Percentiles rank a stretch among this genome's conserved stretches.
Conservation (phyloP, 345 rosid genomes). For the Cardamine chenopodiifolia region DNA sequence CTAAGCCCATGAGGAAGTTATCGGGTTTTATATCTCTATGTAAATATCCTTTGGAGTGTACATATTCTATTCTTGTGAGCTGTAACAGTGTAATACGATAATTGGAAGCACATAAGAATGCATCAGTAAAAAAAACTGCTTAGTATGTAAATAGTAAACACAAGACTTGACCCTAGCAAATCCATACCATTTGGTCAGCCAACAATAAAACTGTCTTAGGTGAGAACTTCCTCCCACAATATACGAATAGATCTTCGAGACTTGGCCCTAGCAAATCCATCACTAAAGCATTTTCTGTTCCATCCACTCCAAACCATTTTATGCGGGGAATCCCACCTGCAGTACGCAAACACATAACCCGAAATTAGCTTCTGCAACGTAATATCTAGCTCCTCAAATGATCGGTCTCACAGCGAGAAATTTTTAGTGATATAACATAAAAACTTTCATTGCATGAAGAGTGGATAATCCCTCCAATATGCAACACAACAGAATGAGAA, state of each 20-base stretch:
- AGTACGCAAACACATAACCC: neutral
- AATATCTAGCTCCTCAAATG: neutral
- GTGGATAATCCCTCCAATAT: neutral
- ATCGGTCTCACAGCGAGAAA: neutral
- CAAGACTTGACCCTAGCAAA: neutral
- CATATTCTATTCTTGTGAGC: constrained; percentile 80
- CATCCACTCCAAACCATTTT: constrained; percentile 88
- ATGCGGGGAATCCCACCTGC: constrained; percentile 81
- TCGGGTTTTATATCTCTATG: constrained; percentile 93
- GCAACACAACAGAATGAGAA: neutral
- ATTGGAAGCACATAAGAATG: neutral
- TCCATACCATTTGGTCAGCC: constrained; percentile 72
- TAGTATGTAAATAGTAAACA: neutral
- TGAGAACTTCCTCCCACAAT: constrained; percentile 87
- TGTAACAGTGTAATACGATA: constrained; percentile 26
- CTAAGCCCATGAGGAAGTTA: constrained; percentile 90
- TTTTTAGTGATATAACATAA: neutral
- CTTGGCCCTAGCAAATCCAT: constrained; percentile 94
- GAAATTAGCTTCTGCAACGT: neutral
- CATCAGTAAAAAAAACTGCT: constrained; percentile 15
- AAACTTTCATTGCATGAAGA: neutral
- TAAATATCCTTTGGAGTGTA: constrained; percentile 79
- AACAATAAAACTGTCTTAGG: constrained; percentile 83
- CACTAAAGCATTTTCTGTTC: constrained; percentile 74
- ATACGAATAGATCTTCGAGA: constrained; percentile 86